Percentiles rank a stretch among this genome's conserved stretches.
These are phyloP conservation scores for Colletotrichum sp. DNA, from an alignment of 2,329 filamentous ascomycete species.

Conservation along the genomic window DNA sequence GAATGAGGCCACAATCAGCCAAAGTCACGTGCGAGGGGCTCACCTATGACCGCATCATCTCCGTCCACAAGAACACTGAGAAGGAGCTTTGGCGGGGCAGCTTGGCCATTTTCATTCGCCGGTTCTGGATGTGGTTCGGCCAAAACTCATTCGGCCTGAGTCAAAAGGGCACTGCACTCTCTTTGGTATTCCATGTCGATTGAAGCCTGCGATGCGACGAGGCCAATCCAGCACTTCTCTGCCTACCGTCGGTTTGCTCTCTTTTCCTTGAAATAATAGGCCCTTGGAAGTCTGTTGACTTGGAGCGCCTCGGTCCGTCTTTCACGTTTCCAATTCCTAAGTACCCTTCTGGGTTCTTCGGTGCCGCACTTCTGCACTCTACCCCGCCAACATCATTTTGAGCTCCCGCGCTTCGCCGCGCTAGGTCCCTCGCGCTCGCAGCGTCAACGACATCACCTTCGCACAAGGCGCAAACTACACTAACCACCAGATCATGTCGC, in stretches of 20 bases:
- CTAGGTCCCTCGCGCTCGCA: neutral
- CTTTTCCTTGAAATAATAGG: neutral
- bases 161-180: neutral
- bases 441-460: neutral
- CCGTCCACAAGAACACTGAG: neutral
- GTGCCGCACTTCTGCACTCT: neutral
- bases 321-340: neutral
- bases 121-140: neutral
- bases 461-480: neutral
- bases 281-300: neutral
- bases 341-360: neutral
- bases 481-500: slow-evolving; percentile 14
- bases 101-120: slow-evolving; percentile 14
- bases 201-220: neutral
- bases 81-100: slow-evolving; percentile 6
- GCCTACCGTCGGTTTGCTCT: neutral
- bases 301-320: neutral
- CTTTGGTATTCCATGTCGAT: neutral
- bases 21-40: slow-evolving; percentile 3
- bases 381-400: slow-evolving; percentile 21
- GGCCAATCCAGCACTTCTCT: neutral
- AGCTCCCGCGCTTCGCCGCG: neutral
- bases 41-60: neutral
- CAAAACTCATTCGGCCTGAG: slow-evolving; percentile 17
- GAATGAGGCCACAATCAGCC: neutral